Base-by-base conservation (phyloP, 2,329 filamentous ascomycete species). In the Aspergillus hiratsukae region DNA sequence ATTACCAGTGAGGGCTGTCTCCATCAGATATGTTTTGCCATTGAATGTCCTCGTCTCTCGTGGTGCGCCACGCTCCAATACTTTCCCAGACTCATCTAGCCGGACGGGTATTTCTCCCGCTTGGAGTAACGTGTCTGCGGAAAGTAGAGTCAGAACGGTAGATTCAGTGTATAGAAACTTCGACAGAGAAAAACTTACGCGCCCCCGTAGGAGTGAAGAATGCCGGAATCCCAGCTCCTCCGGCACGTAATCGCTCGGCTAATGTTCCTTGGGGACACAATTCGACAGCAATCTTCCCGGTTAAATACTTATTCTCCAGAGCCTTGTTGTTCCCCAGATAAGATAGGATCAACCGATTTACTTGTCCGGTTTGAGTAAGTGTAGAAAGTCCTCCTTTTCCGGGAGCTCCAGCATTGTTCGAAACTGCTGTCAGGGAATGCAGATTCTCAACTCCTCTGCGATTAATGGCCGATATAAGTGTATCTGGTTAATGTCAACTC, bases 151-250 rank as follows among this genome's bases (percentile, higher is more conserved):
- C 46, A 48, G 46, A 17, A 28, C 11, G 17, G 14, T 3, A 48
- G 4, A 9, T 48, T 4, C 23, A 28, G 14, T 27, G 3, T 51
- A 4, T 17, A 7, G 6, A 37, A 6, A n/a, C 14, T 37, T 37
- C 31, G n/a, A 14, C 23, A 21, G 7, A 23, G 31, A 17, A 40
- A 40, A 19, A 79, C 80, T 67, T 77, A 84, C 83, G 80, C 40
- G 83, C 84, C 55, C 85, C 89, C 0, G 89, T 90, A 0, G 89
- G 86, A 0, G 90, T 92, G 67, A 86, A 94, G 69, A 94, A 92
- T 0, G 89, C 89, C 1, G 89, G 88, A 51, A 92, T 90, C 8
- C 89, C 89, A 25, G 87, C 87, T 3, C 88, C 89, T 1, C 84
- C 89, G 6, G 87, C 87, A 45, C 88, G 80, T 64, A 90, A 82